A percentile compares a stretch with the other conserved stretches of the same genome.
These are phyloP conservation scores for Colletotrichum tropicale DNA, from an alignment of 2,329 filamentous ascomycete species.

Conservation along the genomic window DNA sequence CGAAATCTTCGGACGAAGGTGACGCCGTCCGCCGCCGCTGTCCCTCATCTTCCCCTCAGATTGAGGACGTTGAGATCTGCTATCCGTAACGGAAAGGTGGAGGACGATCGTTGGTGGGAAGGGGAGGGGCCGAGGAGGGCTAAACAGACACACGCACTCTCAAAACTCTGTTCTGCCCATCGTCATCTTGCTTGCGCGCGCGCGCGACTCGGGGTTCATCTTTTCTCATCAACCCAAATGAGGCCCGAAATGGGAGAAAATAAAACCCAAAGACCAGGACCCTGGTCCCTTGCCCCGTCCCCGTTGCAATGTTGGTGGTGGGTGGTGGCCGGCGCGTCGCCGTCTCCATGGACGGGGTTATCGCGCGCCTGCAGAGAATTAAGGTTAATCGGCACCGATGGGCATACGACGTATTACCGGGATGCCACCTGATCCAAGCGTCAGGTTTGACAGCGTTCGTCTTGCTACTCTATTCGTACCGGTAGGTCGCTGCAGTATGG, in stretches of 20 bases:
- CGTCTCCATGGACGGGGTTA: neutral
- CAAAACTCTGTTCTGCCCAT: neutral
- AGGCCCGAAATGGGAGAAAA: neutral
- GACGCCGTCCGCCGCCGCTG: neutral
- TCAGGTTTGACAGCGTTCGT: neutral
- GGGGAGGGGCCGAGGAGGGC: neutral
- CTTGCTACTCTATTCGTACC: neutral
- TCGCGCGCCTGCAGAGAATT: neutral
- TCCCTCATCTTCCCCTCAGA: neutral
- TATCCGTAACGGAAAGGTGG: neutral
- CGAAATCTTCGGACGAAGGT: neutral
- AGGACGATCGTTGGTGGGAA: neutral
- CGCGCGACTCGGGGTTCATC: conserved; percentile 9
- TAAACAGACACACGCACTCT: neutral
- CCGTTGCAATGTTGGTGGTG: neutral
- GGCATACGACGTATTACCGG: neutral
- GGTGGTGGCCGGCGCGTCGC: conserved; percentile 1
- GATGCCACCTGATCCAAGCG: neutral
- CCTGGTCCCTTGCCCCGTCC: neutral
- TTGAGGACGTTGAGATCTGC: neutral
- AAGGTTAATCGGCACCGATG: conserved; percentile 4
- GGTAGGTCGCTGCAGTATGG: neutral
- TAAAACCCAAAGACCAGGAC: neutral
- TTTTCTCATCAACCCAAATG: neutral
- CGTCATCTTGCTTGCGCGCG: neutral